Evolutionary conservation across 305 asterid genomes (phyloP), one percentile per base, ranked within the genome.

Genomic region (Nicotiana rustica): DNA sequence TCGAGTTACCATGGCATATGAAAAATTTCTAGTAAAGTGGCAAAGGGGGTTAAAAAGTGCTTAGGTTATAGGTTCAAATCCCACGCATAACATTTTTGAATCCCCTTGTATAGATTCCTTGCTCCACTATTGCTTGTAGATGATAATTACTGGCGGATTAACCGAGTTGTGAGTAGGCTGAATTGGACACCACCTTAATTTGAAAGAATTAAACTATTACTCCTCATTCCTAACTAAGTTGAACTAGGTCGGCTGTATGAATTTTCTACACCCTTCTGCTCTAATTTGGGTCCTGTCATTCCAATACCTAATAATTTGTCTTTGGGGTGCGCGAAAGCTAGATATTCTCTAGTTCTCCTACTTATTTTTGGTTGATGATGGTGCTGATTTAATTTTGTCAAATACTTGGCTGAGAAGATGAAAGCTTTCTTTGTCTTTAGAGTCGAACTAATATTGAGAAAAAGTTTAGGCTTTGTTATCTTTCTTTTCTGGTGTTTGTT

Each of bases 341-440:
- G 29, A 52, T 35, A 6, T 75, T 75, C 5, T 75, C 55, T 18
- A 29, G 17, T 10, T 75, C 5, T 75, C 29, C 62, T 21, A 15
- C 47, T 7, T 64, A 8, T 29, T 29, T 52, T 75, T 75, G 80
- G 29, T 52, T 52, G 29, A 75, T 52, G 41, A 49, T 21, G 80
- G 65, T 2, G 29, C 47, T 1, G 17, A 25, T 75, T 75, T 49
- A 52, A 52, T 1, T 70, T 75, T 2, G 15, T 49, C 64, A 75
- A 52, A 1, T 73, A 19, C 25, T 49, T 49, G 62, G 1, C 21
- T 3, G 7, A 75, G 41, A 73, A 75, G 25, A 75, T 52, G 1
- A 14, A 49, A 49, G 79, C 0, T 75, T 75, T 25, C 0, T 29
- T 21, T 15, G 17, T 15, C 0, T 75, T 21, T 75, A 29, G 65